Conservation (phyloP, 495 filamentous ascomycete species). For the Penicillium antarcticum region DNA sequence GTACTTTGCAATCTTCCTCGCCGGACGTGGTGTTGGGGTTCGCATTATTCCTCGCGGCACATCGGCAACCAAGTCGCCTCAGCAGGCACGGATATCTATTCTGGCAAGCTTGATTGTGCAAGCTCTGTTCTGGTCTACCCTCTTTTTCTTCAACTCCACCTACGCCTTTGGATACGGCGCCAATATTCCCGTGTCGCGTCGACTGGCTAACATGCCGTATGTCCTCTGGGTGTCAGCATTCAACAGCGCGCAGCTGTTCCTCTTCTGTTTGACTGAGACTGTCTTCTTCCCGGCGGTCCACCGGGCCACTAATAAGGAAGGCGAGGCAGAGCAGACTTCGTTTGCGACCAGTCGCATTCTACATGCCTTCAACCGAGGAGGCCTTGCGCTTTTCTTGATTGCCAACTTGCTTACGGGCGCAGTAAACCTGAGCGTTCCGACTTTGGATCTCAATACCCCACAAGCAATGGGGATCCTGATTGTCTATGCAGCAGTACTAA, state of each 20-base stretch:
- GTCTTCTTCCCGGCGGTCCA: conserved; percentile 71
- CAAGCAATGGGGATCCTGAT: conserved; percentile 71
- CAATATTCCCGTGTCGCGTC: conserved; percentile 71
- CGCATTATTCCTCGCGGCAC: conserved; percentile 65
- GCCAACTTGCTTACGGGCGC: conserved; percentile 87
- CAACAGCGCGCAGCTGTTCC: conserved; percentile 74
- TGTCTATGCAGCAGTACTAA: conserved; percentile 65
- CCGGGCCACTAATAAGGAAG: conserved; percentile 43
- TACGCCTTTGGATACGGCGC: conserved; percentile 64
- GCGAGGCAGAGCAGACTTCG: conserved; percentile 53
- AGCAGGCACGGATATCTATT: conserved; percentile 48
- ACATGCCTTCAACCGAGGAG: conserved; percentile 82
- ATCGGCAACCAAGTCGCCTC: conserved; percentile 30
- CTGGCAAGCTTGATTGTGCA: conserved; percentile 58
- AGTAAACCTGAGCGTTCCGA: conserved; percentile 82
- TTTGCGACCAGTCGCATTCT: conserved; percentile 78
- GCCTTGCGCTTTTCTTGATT: conserved; percentile 78
- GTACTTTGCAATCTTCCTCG: conserved; percentile 92
- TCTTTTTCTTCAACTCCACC: conserved; percentile 65
- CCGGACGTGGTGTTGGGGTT: conserved; percentile 79
- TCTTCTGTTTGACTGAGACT: conserved; percentile 74
- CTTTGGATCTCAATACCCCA: conserved; percentile 61
- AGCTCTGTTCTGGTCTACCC: conserved; percentile 59
- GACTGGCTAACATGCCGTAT: conserved; percentile 92
- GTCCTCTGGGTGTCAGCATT: conserved; percentile 86